A percentile compares a stretch with the other conserved stretches of the same genome.
phyloP scores from a whole-genome alignment of 108 stramenopile species.

The Bacterosira constricta region DNA sequence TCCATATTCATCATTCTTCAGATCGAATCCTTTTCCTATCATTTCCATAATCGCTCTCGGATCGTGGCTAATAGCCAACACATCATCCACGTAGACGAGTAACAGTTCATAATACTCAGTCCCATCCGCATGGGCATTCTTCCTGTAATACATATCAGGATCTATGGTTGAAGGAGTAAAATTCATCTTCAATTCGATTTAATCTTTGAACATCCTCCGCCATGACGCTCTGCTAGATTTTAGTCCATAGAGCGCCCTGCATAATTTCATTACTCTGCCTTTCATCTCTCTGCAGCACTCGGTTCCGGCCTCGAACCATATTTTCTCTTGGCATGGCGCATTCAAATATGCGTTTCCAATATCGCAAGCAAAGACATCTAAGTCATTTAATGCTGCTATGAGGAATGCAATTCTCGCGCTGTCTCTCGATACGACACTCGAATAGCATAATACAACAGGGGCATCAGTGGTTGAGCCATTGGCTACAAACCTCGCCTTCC shows the following conservation, averaged over 20 bases:
- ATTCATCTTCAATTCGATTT: neutral
- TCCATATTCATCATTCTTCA: neutral
- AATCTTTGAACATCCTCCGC: no score
- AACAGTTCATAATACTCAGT: conserved; percentile 38
- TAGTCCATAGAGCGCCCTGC: no score
- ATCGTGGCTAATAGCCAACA: neutral
- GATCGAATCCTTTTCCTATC: neutral
- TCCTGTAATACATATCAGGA: conserved; percentile 41
- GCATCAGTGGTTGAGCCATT: conserved; percentile 36
- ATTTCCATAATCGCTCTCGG: neutral
- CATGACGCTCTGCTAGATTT: no score
- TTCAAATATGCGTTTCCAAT: conserved; percentile 54
- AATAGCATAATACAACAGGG: conserved; percentile 9
- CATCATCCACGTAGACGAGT: conserved; percentile 46
- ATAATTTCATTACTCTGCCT: no score
- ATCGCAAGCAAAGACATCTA: conserved; percentile 47
- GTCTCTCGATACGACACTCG: conserved; percentile 43
- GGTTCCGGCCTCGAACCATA: conserved; percentile 36
- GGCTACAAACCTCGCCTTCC: conserved; percentile 50
- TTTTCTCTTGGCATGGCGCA: conserved; percentile 36
- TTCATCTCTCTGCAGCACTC: no score
- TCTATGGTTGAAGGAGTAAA: conserved; percentile 29
- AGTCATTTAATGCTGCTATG: conserved; percentile 50
- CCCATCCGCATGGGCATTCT: conserved; percentile 15
- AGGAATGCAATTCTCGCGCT: conserved; percentile 48